phyloP scores from a whole-genome alignment of 106 monocot species.

The Vanilla planifolia region DNA sequence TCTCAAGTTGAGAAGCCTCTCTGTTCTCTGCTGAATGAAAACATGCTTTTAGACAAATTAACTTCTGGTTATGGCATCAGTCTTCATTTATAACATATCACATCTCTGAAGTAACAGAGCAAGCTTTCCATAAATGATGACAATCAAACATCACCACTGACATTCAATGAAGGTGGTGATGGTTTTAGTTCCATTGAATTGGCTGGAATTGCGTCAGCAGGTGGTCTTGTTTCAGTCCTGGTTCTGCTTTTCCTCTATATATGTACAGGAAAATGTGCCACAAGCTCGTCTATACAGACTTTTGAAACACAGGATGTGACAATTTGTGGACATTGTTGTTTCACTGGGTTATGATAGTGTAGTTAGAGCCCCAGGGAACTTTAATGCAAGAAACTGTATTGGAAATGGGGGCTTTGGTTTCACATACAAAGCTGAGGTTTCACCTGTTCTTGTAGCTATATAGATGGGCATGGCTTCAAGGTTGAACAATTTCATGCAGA shows the following conservation, averaged over 20 bases:
- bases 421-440: conserved; percentile 93
- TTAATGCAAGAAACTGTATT: conserved; percentile 77
- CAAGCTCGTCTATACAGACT: conserved; percentile 37
- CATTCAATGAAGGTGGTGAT: conserved; percentile 16
- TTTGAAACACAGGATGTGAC: conserved; percentile 51
- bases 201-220: conserved; percentile 75
- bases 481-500: conserved; percentile 64
- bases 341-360: conserved; percentile 84
- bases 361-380: conserved; percentile 60
- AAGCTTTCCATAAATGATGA: conserved; percentile 14
- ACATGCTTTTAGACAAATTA: conserved; percentile 62
- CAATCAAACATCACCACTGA: conserved; percentile 10
- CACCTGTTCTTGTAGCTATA: conserved; percentile 81
- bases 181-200: conserved; percentile 70
- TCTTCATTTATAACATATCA: conserved; percentile 56
- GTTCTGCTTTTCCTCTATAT: conserved; percentile 61
- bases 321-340: conserved; percentile 72
- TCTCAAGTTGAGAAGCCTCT: conserved; percentile 49
- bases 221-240: conserved; percentile 77
- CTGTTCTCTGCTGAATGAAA: conserved; percentile 56
- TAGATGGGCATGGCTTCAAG: conserved; percentile 65
- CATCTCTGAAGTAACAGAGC: conserved; percentile 15
- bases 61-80: conserved; percentile 37
- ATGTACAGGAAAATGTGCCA: conserved; percentile 59
- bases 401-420: conserved; percentile 97